phyloP scores from a whole-genome alignment of 345 rosid species.

The Euphorbia peplus region DNA sequence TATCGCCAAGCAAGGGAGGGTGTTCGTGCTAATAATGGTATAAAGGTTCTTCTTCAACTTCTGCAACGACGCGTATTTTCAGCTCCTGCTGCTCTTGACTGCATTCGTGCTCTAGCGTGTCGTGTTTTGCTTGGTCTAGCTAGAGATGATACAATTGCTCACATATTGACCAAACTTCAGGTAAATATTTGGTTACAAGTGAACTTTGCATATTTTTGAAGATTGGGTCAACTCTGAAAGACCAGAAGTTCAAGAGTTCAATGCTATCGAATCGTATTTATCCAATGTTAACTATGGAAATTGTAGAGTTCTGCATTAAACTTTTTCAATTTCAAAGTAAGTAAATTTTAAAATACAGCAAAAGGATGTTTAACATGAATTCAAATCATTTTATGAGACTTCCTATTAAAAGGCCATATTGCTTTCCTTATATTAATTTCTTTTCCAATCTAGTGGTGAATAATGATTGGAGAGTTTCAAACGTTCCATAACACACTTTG shows the following conservation, averaged over 20 bases:
- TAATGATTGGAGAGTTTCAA: no score
- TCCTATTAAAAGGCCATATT: no score
- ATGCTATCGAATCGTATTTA: background rate
- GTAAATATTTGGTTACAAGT: conserved; percentile 28
- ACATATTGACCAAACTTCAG: conserved; percentile 96
- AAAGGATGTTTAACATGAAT: background rate
- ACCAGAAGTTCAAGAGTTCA: background rate
- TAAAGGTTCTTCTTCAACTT: conserved; percentile 92
- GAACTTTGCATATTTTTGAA: background rate
- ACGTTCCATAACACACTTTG: no score
- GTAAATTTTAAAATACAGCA: background rate
- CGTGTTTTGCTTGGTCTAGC: conserved; percentile 97
- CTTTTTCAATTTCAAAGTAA: background rate
- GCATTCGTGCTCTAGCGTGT: conserved; percentile 92
- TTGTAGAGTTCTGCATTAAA: background rate
- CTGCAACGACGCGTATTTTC: conserved; percentile 87
- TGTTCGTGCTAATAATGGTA: conserved; percentile 95
- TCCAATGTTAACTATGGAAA: background rate
- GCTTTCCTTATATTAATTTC: no score
- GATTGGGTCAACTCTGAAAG: background rate
- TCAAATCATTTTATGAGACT: background rate
- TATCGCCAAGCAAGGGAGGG: conserved; percentile 95
- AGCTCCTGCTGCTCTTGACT: conserved; percentile 87
- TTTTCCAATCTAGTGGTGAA: no score
- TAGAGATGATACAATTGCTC: conserved; percentile 94